These are phyloP conservation scores for Aspergillus latus DNA, from an alignment of 2,329 filamentous ascomycete genomes.

Conservation along the genomic window DNA sequence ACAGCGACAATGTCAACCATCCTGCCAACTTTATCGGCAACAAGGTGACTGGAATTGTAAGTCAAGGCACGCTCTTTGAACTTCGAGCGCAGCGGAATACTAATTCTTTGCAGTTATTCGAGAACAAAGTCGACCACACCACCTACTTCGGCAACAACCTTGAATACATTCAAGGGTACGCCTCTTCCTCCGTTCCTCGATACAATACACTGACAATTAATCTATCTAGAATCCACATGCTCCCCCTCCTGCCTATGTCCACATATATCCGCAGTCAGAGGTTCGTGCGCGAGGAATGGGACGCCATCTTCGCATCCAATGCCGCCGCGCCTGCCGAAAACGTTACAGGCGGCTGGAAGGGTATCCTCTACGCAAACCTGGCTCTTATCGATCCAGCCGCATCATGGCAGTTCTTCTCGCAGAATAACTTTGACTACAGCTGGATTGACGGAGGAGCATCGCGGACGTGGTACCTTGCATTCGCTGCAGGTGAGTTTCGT, in stretches of 20 bases:
- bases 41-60: constrained; percentile 63
- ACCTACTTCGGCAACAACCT: constrained; percentile 79
- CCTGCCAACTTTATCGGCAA: constrained; percentile 78
- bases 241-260: constrained; percentile 69
- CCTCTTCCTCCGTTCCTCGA: constrained; percentile 1
- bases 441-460: constrained; percentile 76
- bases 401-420: constrained; percentile 74
- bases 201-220: constrained; percentile 30
- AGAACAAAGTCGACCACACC: constrained; percentile 92
- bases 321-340: constrained; percentile 57
- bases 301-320: constrained; percentile 69
- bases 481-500: constrained; percentile 62
- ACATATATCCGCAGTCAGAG: constrained; percentile 63
- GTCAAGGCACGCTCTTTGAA: constrained; percentile 17
- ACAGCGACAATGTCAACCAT: constrained; percentile 66
- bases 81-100: neutral
- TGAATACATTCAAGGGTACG: constrained; percentile 66
- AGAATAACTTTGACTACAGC: constrained; percentile 61
- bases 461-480: constrained; percentile 81
- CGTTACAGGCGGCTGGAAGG: constrained; percentile 77
- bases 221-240: constrained; percentile 71
- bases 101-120: constrained; percentile 64
- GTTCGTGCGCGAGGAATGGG: constrained; percentile 84
- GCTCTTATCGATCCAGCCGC: constrained; percentile 70
- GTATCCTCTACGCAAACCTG: constrained; percentile 78